phyloP scores from a whole-genome alignment of 768 basidiomycete genomes.

The Chalciporus chontae region DNA sequence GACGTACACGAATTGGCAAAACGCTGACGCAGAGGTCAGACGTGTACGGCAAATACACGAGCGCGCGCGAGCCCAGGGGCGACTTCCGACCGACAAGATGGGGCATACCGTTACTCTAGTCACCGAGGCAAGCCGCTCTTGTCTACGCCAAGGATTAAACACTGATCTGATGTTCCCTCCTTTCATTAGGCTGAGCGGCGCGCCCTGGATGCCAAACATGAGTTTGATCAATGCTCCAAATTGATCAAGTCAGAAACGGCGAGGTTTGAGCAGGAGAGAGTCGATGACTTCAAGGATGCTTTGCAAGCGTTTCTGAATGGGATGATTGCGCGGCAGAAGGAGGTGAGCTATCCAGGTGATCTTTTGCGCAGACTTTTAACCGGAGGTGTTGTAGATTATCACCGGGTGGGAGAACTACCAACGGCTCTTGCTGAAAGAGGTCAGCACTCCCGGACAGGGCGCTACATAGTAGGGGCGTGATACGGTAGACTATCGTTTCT shows the following conservation, averaged over 20 bases:
- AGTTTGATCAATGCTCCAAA: constrained; percentile 86
- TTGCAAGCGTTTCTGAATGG: constrained; percentile 83
- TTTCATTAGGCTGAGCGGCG: constrained; percentile 72
- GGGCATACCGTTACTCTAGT: constrained; percentile 75
- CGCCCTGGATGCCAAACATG: constrained; percentile 76
- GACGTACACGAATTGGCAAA: constrained; percentile 77
- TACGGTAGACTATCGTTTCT: not conserved
- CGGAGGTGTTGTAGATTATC: constrained; percentile 53
- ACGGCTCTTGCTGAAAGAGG: constrained; percentile 57
- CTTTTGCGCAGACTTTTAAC: not conserved
- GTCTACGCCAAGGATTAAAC: not conserved
- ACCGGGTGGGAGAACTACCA: constrained; percentile 81
- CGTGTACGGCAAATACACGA: constrained; percentile 78
- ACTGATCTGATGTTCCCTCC: not conserved
- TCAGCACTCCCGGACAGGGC: constrained; percentile 1
- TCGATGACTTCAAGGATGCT: constrained; percentile 88
- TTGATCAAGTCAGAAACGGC: constrained; percentile 86
- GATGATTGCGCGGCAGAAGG: constrained; percentile 82
- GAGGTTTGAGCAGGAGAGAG: constrained; percentile 88
- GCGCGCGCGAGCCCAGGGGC: constrained; percentile 74
- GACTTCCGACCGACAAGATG: constrained; percentile 64
- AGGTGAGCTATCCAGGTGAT: constrained; percentile 41
- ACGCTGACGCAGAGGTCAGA: constrained; percentile 68
- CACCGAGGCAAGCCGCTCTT: constrained; percentile 57
- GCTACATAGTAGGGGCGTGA: not conserved